Evolutionary conservation across 2,329 filamentous ascomycete species (phyloP), one percentile per base, ranked within the genome.

Genomic region (Alternaria sp.): DNA sequence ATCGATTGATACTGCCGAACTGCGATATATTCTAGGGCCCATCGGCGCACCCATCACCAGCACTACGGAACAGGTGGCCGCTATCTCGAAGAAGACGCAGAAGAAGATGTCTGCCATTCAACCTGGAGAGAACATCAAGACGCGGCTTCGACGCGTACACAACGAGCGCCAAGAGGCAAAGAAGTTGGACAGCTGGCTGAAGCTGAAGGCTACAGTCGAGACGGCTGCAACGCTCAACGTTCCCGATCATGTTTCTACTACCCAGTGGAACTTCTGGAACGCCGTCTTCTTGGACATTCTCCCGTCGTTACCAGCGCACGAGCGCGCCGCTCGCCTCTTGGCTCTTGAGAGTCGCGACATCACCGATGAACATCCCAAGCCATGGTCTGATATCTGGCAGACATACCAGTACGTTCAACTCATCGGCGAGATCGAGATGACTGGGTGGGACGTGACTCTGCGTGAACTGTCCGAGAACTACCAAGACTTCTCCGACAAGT

Each of bases 151-250:
- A 4, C 41, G 41, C 18, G 41, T 21, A 18, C 7, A 44, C 5
- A 44, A 44, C 1, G 41, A 44, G 3, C 41, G n/a, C 18, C 1
- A 9, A 10, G 33, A 37, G 4, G 33, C 33, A 37, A 37, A 3
- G 33, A 44, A 44, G 41, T 5, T 44, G 4, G 18, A 21, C n/a
- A 11, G 18, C 15, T 44, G 18, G 41, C 18, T 1, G n/a, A 10
- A 7, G 41, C 6, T 44, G 41, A 44, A 44, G 18, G 41, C 41
- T 14, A 44, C 41, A 7, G 41, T 44, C 0, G 41, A 44, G 41
- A 0, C 41, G 0, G 1, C 18, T 20, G 41, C 41, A 5, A 44
- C 41, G 0, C 1, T 0, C 18, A 1, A 44, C 0, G 0, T 44
- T 0, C 41, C 41, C 7, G 41, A 18, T 1, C 41, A 44, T 1